Percentiles rank a stretch among this genome's conserved stretches.
Conservation (phyloP, 73 alveolate species). For the Paramecium bursaria region DNA sequence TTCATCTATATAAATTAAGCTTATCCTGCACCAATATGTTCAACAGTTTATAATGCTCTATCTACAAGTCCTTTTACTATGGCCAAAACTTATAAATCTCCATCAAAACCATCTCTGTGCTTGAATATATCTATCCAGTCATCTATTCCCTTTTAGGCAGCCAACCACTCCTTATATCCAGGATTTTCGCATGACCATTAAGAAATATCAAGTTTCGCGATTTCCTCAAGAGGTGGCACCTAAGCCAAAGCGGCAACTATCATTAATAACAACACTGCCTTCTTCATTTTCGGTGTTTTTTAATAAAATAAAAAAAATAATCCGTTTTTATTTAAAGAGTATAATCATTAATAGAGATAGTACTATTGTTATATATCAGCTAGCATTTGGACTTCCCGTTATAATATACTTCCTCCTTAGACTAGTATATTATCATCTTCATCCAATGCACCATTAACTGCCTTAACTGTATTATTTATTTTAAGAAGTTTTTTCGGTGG, state of each 20-base stretch:
- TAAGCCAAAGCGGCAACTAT: background rate
- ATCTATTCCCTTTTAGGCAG: constrained; percentile 37
- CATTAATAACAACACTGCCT: background rate
- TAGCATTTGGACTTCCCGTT: too few species aligned
- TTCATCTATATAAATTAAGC: constrained; percentile 40
- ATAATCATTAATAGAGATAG: too few species aligned
- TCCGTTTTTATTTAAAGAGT: background rate
- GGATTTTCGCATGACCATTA: constrained; percentile 60
- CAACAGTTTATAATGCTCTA: constrained; percentile 43
- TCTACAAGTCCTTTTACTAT: constrained; percentile 48
- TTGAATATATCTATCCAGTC: constrained; percentile 50
- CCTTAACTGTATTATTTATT: too few species aligned
- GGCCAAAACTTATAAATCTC: constrained; percentile 58
- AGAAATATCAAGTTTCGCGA: constrained; percentile 33
- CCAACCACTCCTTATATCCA: constrained; percentile 39
- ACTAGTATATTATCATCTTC: too few species aligned
- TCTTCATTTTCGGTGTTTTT: background rate
- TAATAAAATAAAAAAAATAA: too few species aligned
- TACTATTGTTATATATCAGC: too few species aligned
- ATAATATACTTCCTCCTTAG: too few species aligned
- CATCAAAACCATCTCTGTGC: constrained; percentile 58
- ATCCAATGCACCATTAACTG: too few species aligned
- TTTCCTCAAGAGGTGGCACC: constrained; percentile 31
- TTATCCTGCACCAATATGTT: constrained; percentile 22
- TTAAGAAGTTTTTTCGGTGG: too few species aligned